phyloP scores from a whole-genome alignment of 1,139 yeast genomes.

The Pichia sp. region DNA sequence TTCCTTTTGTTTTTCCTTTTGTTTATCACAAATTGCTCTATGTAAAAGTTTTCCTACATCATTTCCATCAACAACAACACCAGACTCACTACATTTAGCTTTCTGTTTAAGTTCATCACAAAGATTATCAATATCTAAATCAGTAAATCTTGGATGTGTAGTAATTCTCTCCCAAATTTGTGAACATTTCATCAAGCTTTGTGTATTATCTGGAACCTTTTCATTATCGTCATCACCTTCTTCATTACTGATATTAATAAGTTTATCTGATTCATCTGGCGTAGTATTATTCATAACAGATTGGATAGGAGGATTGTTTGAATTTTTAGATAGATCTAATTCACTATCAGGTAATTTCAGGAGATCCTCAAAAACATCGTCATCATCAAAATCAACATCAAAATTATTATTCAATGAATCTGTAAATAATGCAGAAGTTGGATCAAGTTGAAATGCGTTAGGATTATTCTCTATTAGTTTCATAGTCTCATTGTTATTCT shows the following conservation, averaged over 20 bases:
- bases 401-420: not conserved
- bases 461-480: conserved; percentile 12
- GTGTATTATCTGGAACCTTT: conserved; percentile 50
- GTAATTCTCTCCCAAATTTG: conserved; percentile 97
- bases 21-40: conserved; percentile 8
- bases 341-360: conserved; percentile 9
- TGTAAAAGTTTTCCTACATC: conserved; percentile 50
- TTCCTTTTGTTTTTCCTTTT: not conserved
- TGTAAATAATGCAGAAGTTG: not conserved
- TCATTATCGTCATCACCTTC: conserved; percentile 30
- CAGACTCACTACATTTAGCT: conserved; percentile 93
- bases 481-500: conserved; percentile 32
- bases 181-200: conserved; percentile 59
- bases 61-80: conserved; percentile 74
- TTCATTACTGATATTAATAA: not conserved
- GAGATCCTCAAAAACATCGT: conserved; percentile 15
- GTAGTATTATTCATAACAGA: too few relatives aligned
- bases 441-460: conserved; percentile 9
- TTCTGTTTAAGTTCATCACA: conserved; percentile 81
- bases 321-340: too few relatives aligned
- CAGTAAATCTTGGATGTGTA: conserved; percentile 87
- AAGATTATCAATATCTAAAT: conserved; percentile 86
- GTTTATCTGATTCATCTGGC: not conserved
- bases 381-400: conserved; percentile 5
- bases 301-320: too few relatives aligned